phyloP scores from a whole-genome alignment of 306 rosid species.

The Ceratonia siliqua region DNA sequence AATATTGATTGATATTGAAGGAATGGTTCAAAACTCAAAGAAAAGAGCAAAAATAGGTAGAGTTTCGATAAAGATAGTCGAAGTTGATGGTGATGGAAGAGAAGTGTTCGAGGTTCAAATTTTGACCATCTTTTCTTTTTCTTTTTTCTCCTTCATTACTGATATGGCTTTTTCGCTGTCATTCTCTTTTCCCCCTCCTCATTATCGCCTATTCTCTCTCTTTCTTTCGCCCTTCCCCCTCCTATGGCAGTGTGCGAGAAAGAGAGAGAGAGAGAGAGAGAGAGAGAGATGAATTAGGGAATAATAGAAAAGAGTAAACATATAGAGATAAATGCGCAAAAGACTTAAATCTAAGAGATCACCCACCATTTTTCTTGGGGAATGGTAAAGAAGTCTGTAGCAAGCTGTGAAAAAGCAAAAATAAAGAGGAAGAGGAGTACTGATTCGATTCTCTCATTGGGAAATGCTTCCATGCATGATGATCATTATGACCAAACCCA shows the following conservation, averaged over 20 bases:
- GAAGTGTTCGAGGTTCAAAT: slow-evolving; percentile 89
- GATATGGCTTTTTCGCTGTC: slow-evolving; percentile 71
- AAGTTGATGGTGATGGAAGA: slow-evolving; percentile 86
- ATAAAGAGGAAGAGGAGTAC: slow-evolving; percentile 63
- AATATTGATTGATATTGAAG: slow-evolving; percentile 43
- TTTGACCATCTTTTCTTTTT: slow-evolving; percentile 90
- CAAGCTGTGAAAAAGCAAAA: slow-evolving; percentile 93
- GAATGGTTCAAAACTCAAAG: slow-evolving; percentile 60
- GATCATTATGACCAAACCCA: slow-evolving; percentile 47
- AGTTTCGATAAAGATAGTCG: slow-evolving; percentile 99
- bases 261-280: background rate
- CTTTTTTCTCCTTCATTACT: slow-evolving; percentile 49
- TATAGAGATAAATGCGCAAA: slow-evolving; percentile 18
- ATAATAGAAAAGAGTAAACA: slow-evolving; percentile 18
- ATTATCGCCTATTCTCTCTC: slow-evolving; percentile 35
- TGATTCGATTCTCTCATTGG: slow-evolving; percentile 96
- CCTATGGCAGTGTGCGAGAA: background rate
- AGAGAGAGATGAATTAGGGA: slow-evolving; percentile 3
- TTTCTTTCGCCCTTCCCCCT: slow-evolving; percentile 3
- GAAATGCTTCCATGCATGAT: slow-evolving; percentile 93
- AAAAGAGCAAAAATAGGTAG: slow-evolving; percentile 53
- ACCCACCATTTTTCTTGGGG: slow-evolving; percentile 75
- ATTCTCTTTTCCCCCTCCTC: slow-evolving; percentile 57
- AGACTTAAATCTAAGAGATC: slow-evolving; percentile 33
- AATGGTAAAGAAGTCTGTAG: slow-evolving; percentile 94